Evolutionary conservation across 805 yeast species (phyloP).

Genomic region (Nakazawaea wyomingensis): DNA sequence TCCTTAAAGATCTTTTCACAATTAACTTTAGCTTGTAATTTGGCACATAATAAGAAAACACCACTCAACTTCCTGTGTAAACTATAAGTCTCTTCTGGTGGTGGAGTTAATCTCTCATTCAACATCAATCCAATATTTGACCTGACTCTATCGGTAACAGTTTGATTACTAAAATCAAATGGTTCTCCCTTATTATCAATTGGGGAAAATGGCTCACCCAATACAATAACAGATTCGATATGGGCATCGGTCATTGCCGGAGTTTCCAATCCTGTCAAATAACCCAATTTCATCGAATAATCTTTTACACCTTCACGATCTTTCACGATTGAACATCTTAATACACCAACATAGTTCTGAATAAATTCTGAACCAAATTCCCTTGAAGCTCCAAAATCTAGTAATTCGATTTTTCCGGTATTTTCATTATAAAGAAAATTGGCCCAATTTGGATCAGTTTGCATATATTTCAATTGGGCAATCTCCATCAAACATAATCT

Average conservation of each 20-base stretch:
- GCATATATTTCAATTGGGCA: constrained; percentile 85
- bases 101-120: constrained; percentile 87
- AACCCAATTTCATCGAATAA: constrained; percentile 73
- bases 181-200: constrained; percentile 38
- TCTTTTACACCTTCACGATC: constrained; percentile 62
- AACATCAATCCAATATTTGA: constrained; percentile 86
- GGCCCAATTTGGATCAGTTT: constrained; percentile 99
- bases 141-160: constrained; percentile 90
- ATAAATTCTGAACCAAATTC: constrained; percentile 68
- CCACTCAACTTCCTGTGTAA: constrained; percentile 94
- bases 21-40: constrained; percentile 77
- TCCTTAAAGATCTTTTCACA: constrained; percentile 73
- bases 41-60: constrained; percentile 83
- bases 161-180: constrained; percentile 77
- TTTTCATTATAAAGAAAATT: constrained; percentile 77
- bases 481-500: constrained; percentile 81
- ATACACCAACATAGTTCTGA: constrained; percentile 57
- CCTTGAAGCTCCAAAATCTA: constrained; percentile 96
- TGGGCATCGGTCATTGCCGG: constrained; percentile 88
- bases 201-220: constrained; percentile 87
- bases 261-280: constrained; percentile 86
- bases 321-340: constrained; percentile 67
- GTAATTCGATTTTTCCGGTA: constrained; percentile 72
- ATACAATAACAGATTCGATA: constrained; percentile 79
- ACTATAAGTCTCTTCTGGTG: constrained; percentile 98